Conservation (phyloP, 176 grass and related monocot genomes). For the Chrysopogon serrulatus region DNA sequence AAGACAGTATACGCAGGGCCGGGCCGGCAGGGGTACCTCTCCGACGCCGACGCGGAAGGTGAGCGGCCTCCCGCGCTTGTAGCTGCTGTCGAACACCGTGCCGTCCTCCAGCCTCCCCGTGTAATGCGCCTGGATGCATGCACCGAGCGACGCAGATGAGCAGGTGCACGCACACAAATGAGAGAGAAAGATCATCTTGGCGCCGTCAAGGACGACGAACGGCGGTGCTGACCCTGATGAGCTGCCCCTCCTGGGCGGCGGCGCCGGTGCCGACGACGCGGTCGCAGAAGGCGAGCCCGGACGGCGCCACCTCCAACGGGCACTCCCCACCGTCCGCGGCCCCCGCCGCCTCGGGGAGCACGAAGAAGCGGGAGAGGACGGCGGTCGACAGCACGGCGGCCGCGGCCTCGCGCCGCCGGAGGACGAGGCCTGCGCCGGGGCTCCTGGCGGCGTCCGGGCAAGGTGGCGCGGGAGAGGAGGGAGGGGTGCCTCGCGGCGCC, state of each 20-base stretch:
- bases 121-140: slow-evolving; percentile 73
- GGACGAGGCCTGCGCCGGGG: background rate
- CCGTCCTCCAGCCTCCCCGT: slow-evolving; percentile 82
- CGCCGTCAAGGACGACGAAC: background rate
- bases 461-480: background rate
- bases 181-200: too few species aligned
- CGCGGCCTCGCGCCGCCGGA: slow-evolving; percentile 42
- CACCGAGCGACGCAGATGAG: background rate
- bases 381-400: slow-evolving; percentile 28
- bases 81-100: slow-evolving; percentile 96
- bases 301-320: slow-evolving; percentile 46
- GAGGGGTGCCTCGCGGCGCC: background rate
- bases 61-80: slow-evolving; percentile 65
- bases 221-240: slow-evolving; percentile 51
- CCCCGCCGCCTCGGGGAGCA: background rate
- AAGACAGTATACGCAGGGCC: too few species aligned
- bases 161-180: too few species aligned
- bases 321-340: slow-evolving; percentile 19
- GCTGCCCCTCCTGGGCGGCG: slow-evolving; percentile 53
- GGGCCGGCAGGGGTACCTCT: too few species aligned
- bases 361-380: slow-evolving; percentile 25
- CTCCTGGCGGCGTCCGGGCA: background rate
- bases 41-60: slow-evolving; percentile 78
- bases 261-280: slow-evolving; percentile 58
- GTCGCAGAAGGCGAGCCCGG: slow-evolving; percentile 81